Evolutionary conservation across 305 asterid genomes (phyloP).

Genomic region (Fraxinus platypoda): DNA sequence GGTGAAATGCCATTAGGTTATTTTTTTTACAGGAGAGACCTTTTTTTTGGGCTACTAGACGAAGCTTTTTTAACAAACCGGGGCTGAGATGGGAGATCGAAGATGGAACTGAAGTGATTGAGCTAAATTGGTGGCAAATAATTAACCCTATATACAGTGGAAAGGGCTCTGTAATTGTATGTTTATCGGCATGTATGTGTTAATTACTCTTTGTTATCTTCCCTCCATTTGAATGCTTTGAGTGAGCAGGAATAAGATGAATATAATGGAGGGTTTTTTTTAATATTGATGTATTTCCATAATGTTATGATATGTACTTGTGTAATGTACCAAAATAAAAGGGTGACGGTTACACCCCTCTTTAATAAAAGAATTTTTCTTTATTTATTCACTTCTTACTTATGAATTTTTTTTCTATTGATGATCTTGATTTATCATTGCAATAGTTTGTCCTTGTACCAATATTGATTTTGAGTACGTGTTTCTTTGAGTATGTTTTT

Average conservation of each 20-base stretch:
- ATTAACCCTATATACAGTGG: neutral
- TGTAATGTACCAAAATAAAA: neutral
- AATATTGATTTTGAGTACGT: neutral
- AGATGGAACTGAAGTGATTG: slow-evolving; percentile 13
- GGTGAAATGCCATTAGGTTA: slow-evolving; percentile 45
- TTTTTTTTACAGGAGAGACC: slow-evolving; percentile 34
- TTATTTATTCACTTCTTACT: neutral
- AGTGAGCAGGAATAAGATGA: neutral
- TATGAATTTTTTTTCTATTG: neutral
- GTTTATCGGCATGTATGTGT: neutral
- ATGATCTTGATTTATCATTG: neutral
- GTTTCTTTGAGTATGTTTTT: too few species aligned
- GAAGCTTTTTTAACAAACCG: slow-evolving; percentile 21
- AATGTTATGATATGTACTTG: neutral
- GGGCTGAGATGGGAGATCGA: neutral
- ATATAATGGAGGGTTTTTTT: slow-evolving; percentile 10
- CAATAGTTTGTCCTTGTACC: neutral
- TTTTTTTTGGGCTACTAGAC: slow-evolving; percentile 9
- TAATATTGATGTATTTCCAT: neutral
- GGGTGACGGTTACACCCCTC: neutral
- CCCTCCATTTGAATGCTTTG: neutral
- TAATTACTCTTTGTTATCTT: neutral
- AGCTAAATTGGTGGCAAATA: slow-evolving; percentile 7
- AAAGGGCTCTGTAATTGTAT: slow-evolving; percentile 13
- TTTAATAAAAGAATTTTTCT: neutral